Evolutionary conservation across 306 rosid genomes (phyloP), one percentile per base, ranked within the genome.

Genomic region (Inga leiocalycina): DNA sequence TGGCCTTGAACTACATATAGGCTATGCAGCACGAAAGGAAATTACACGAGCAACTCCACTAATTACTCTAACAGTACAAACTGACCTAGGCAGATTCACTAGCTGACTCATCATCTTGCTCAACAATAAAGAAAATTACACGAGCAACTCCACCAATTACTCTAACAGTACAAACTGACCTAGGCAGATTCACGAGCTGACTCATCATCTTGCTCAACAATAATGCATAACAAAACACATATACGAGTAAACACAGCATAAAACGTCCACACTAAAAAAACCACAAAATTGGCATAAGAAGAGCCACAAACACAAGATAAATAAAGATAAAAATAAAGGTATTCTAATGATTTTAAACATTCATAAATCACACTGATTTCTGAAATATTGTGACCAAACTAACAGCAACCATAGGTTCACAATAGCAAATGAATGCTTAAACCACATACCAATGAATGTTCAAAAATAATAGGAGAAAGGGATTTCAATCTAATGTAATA

Each of bases 291-390:
- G 2, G 8, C 64, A 59, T n/a, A 3, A 8, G 2, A 59, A 5
- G 49, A 82, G 71, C 71, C 69, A 66, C 41, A 68, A 78, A 71
- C 67, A 71, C 77, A 75, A 54, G 45, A 76, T 56, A 82, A 61
- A 76, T 44, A 27, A 72, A 48, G 13, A 27, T 24, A 13, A 65
- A 82, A 24, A 14, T 49, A 17, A 78, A 57, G 72, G 44, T 81
- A 74, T 82, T 78, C 65, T 70, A 51, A 44, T 62, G 34, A 81
- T 61, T 75, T 64, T 43, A 71, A 78, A 30, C 70, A 51, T 59
- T 24, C 27, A 32, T 19, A 10, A 48, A 77, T 49, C 62, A 81
- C 44, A 68, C 20, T 59, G 30, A 74, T 41, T 37, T 57, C 64
- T 59, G 43, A 35, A 77, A 69, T 37, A 69, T 69, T 15, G 19